Base-by-base conservation (phyloP, 768 basidiomycete genomes). In the Pleurotus eryngii region DNA sequence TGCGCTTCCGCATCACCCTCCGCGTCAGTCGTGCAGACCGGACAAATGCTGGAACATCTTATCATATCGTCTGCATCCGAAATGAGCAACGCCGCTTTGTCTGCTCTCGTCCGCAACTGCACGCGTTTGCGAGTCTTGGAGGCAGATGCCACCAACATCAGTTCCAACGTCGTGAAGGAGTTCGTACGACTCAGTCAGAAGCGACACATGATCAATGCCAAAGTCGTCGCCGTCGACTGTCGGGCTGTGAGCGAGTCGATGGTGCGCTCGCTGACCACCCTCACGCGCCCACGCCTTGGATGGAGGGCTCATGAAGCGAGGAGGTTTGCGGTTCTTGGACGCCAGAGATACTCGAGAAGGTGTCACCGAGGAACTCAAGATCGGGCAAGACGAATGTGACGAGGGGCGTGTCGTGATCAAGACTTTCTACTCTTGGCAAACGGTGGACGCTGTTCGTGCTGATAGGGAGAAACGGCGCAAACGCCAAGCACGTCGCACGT, bases 371-470 rank as follows among this genome's bases (percentile, higher is more conserved):
- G 81, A 82, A 38, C 70, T 89, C 57, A 84, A 81, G 68, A 70
- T 83, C 7, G 88, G 86, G 46, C 86, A 90, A 72, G 88, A 92
- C 68, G 92, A 95, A 68, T 91, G 90, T 65, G 91, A 93, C 60
- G 78, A 81, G 64, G 70, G 64, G 65, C 75, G 86, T 22, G 85
- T 93, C 22, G 86, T 90, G 50, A 66, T 94, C 61, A 92, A 92
- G 80, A 85, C 87, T 22, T 95, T 92, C 69, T 87, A 89, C 69
- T 84, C 87, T 49, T 92, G 89, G 89, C 89, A 92, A 76, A 87
- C 82, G 8, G 90, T 94, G 38, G 92, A 93, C 66, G 83, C 85
- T 0, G 90, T 92, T 48, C 78, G 79, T 58, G 74, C 78, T 35
- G 80, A 78, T 54, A 77, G 88, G 65, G 87, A 86, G 76, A 87